These are phyloP conservation scores for Rehmannia glutinosa DNA, from an alignment of 257 asterid species.

Conservation along the genomic window DNA sequence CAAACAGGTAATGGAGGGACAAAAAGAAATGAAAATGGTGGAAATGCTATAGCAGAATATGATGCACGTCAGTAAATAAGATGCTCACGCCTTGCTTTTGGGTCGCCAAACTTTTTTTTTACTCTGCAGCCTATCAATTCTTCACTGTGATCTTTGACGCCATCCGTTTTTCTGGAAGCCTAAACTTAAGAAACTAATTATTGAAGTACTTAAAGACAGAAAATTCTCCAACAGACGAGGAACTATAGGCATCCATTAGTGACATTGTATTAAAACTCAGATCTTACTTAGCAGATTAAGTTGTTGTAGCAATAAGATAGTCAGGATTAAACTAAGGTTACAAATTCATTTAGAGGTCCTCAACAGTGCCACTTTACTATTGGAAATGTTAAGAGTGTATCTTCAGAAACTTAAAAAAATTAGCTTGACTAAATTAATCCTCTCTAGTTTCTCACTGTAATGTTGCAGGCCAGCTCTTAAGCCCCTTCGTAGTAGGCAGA, in stretches of 20 bases:
- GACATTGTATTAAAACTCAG: background rate
- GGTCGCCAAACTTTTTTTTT: constrained; percentile 61
- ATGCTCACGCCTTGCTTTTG: constrained; percentile 36
- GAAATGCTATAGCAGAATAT: background rate
- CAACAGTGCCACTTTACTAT: background rate
- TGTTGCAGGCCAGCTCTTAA: too few relatives aligned
- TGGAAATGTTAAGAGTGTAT: too few relatives aligned
- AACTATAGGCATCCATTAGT: background rate
- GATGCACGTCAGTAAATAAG: background rate
- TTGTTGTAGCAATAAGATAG: background rate
- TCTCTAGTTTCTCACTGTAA: too few relatives aligned
- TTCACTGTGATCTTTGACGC: constrained; percentile 31
- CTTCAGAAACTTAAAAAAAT: too few relatives aligned
- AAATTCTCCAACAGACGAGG: background rate
- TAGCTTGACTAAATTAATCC: background rate
- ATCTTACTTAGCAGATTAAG: background rate
- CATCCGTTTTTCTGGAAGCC: constrained; percentile 23
- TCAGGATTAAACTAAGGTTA: background rate
- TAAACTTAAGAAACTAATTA: constrained; percentile 17
- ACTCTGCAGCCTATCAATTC: constrained; percentile 47
- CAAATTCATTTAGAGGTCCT: background rate
- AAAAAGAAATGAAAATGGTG: background rate
- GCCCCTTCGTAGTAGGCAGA: background rate
- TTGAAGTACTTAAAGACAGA: background rate
- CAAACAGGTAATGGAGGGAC: background rate